Conservation (phyloP, 83 land plant genomes). For the Thuja plicata region DNA sequence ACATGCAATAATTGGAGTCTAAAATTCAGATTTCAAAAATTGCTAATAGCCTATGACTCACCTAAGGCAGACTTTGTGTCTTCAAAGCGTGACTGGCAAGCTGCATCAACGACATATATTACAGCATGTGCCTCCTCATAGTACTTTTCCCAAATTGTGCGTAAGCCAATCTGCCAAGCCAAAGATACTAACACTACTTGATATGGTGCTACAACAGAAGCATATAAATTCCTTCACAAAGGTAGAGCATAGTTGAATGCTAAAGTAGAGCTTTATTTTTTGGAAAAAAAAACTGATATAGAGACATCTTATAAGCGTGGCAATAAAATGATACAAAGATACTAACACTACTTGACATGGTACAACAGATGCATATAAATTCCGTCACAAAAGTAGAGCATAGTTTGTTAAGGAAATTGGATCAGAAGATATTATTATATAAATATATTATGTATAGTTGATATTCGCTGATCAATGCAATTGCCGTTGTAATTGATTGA, state of each 20-base stretch:
- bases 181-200: constrained; percentile 5
- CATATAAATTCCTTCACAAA: neutral
- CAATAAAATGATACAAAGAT: neutral
- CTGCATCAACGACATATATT: constrained; percentile 92
- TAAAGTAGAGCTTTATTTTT: neutral
- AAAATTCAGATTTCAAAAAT: neutral
- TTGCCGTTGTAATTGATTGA: too few species aligned
- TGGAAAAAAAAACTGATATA: neutral
- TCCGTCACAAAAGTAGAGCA: too few species aligned
- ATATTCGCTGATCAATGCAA: too few species aligned
- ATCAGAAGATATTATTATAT: too few species aligned
- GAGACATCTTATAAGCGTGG: neutral
- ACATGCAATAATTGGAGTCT: neutral
- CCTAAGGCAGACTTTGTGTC: constrained; percentile 93
- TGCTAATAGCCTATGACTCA: constrained; percentile 18
- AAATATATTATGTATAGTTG: too few species aligned
- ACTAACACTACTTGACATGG: too few species aligned
- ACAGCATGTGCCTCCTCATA: constrained; percentile 97
- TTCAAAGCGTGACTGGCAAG: constrained; percentile 82
- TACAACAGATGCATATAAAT: too few species aligned
- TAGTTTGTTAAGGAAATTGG: too few species aligned
- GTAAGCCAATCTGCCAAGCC: constrained; percentile 76
- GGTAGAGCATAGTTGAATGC: neutral
- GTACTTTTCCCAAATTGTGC: constrained; percentile 97
- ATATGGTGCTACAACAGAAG: neutral